Evolutionary conservation across 2,329 filamentous ascomycete species (phyloP).

Genomic region (Dactylella cylindrospora): DNA sequence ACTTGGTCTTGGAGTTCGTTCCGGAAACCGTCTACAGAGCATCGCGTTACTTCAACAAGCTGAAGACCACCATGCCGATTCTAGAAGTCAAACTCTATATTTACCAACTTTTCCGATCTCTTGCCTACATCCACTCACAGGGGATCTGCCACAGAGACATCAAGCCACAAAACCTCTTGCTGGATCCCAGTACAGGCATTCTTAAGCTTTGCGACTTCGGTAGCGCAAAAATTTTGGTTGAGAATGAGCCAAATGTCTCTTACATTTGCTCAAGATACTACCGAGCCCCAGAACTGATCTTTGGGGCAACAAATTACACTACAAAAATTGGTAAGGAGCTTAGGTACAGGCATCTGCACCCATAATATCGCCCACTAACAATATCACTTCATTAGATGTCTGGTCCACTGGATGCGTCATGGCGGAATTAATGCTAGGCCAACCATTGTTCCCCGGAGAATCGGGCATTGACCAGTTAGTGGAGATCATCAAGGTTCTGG

Average conservation of each 20-base stretch:
- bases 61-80: conserved; percentile 99
- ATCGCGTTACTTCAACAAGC: conserved; percentile 98
- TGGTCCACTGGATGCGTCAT: conserved; percentile 99
- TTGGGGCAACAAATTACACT: conserved; percentile 98
- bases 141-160: conserved; percentile 99
- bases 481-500: conserved; percentile 98
- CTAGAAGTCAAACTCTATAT: conserved; percentile 99
- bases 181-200: conserved; percentile 87
- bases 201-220: conserved; percentile 98
- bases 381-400: conserved; percentile 66
- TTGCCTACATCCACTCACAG: conserved; percentile 98
- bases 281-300: conserved; percentile 94
- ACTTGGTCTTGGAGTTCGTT: conserved; percentile 95
- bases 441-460: conserved; percentile 95
- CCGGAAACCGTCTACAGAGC: conserved; percentile 98
- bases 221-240: conserved; percentile 95
- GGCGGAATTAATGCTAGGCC: conserved; percentile 98
- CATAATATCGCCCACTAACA: conserved; percentile 1
- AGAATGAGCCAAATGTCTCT: conserved; percentile 98
- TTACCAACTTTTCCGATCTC: conserved; percentile 96
- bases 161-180: conserved; percentile 94
- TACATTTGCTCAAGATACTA: conserved; percentile 99
- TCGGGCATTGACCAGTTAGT: conserved; percentile 98
- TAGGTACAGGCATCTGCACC: not conserved
- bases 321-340: conserved; percentile 98